These are phyloP conservation scores for Neurospora sp. DNA, from an alignment of 495 filamentous ascomycete genomes.

Conservation along the genomic window DNA sequence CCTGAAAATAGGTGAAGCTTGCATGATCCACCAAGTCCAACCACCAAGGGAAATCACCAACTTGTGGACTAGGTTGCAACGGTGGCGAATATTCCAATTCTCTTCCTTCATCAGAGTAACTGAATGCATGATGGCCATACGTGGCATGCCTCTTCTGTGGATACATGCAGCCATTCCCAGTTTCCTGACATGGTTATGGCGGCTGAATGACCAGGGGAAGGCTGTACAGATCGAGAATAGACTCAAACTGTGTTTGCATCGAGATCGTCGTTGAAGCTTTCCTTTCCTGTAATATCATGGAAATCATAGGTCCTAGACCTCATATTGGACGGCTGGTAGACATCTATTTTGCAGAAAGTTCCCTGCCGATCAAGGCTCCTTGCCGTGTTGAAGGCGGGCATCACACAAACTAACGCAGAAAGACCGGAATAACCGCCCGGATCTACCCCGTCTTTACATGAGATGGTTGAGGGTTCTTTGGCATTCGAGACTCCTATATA, in stretches of 20 bases:
- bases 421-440: background rate
- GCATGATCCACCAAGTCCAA: background rate
- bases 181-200: background rate
- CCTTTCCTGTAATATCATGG: background rate
- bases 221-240: background rate
- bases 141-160: background rate
- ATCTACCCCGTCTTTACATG: background rate
- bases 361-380: background rate
- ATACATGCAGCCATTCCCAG: background rate
- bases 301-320: background rate
- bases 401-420: background rate
- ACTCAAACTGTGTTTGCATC: background rate
- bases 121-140: background rate
- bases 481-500: background rate
- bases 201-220: background rate
- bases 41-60: background rate
- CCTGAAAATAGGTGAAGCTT: background rate
- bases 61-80: background rate
- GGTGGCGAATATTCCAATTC: background rate
- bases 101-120: background rate
- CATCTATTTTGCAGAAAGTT: background rate
- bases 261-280: too few relatives aligned
- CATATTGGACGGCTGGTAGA: background rate
- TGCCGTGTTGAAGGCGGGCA: background rate
- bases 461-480: background rate